Conservation (phyloP, 495 filamentous ascomycete genomes). For the Daldinia childiae region DNA sequence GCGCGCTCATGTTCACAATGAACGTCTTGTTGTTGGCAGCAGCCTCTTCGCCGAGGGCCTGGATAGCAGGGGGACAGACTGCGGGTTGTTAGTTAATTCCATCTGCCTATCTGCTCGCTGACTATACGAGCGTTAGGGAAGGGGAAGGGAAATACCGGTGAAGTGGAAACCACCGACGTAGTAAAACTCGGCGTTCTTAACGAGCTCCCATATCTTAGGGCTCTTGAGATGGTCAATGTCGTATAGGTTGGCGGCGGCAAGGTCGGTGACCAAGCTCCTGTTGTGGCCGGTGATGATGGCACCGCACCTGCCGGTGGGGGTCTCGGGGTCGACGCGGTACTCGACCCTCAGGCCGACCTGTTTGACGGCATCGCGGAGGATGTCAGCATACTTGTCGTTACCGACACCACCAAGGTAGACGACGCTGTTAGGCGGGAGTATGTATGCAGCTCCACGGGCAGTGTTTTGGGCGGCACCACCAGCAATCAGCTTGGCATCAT, state of each 20-base stretch:
- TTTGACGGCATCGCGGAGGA: conserved; percentile 78
- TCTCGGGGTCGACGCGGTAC: conserved; percentile 85
- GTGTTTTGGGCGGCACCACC: conserved; percentile 99
- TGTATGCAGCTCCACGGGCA: conserved; percentile 95
- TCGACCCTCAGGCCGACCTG: conserved; percentile 88
- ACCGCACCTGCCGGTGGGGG: conserved; percentile 91
- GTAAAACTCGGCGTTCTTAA: conserved; percentile 85
- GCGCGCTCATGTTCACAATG: conserved; percentile 88
- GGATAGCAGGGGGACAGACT: conserved; percentile 88
- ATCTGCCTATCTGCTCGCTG: background rate
- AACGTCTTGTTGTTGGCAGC: conserved; percentile 89
- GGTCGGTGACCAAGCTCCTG: conserved; percentile 92
- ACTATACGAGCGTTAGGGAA: background rate
- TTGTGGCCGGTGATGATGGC: conserved; percentile 96
- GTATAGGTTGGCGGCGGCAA: conserved; percentile 96
- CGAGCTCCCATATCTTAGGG: conserved; percentile 88
- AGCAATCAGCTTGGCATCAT: conserved; percentile 90
- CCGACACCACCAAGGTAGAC: conserved; percentile 94
- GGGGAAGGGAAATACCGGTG: conserved; percentile 47
- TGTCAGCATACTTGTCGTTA: conserved; percentile 87
- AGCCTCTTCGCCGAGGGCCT: conserved; percentile 89
- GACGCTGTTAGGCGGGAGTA: conserved; percentile 85
- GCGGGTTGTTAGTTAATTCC: conserved; percentile 47
- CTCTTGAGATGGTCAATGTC: conserved; percentile 92
- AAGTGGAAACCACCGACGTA: conserved; percentile 89